These are phyloP conservation scores for Chalciporus pseudorubinellus DNA, from an alignment of 768 basidiomycete genomes.

Conservation along the genomic window DNA sequence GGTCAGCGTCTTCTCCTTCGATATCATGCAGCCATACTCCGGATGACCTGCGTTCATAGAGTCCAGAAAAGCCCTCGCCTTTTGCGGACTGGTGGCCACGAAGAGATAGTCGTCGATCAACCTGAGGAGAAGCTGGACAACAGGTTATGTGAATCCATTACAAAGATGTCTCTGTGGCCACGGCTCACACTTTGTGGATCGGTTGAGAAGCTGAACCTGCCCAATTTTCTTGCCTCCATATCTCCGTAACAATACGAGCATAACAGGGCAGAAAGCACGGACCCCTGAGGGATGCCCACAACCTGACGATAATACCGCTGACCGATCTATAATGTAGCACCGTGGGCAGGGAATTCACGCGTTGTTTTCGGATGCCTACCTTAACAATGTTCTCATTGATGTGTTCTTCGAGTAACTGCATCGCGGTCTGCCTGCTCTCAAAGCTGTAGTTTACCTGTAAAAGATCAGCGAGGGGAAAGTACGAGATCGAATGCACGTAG, in stretches of 20 bases:
- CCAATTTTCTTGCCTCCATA: slow-evolving; percentile 59
- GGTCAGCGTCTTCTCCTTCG: slow-evolving; percentile 82
- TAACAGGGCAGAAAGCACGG: slow-evolving; percentile 88
- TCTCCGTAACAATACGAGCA: slow-evolving; percentile 96
- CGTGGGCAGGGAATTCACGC: background rate
- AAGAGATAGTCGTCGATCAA: slow-evolving; percentile 95
- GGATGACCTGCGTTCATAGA: slow-evolving; percentile 85
- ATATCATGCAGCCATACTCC: slow-evolving; percentile 91
- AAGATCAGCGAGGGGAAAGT: background rate
- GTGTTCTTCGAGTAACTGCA: slow-evolving; percentile 82
- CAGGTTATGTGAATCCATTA: background rate
- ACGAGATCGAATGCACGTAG: background rate
- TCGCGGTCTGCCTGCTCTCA: slow-evolving; percentile 53
- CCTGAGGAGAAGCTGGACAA: slow-evolving; percentile 66
- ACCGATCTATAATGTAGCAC: slow-evolving; percentile 58
- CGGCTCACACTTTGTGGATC: slow-evolving; percentile 61
- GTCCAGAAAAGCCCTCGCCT: slow-evolving; percentile 67
- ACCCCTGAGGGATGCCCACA: slow-evolving; percentile 97
- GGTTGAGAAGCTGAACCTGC: slow-evolving; percentile 46
- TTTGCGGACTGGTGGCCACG: slow-evolving; percentile 61
- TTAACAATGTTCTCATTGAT: slow-evolving; percentile 92
- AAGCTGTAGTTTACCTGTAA: slow-evolving; percentile 52
- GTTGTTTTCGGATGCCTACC: slow-evolving; percentile 36
- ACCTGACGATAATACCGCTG: slow-evolving; percentile 78
- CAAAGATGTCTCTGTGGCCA: background rate